Evolutionary conservation across 2,329 filamentous ascomycete species (phyloP).

Genomic region (Setomelanomma holmii): DNA sequence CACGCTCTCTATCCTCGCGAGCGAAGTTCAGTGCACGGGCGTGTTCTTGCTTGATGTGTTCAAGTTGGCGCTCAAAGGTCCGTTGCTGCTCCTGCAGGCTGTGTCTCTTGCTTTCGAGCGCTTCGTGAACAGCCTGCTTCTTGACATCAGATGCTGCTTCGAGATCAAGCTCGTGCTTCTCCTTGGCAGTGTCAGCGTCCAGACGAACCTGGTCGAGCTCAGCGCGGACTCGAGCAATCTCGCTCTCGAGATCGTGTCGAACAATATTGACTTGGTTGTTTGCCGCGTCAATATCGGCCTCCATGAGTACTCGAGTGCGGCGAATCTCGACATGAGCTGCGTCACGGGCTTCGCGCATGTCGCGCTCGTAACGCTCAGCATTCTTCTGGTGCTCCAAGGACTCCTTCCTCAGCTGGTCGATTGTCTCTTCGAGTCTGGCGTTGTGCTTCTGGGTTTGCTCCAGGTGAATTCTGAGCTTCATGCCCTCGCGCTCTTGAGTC

Average conservation of each 20-base stretch:
- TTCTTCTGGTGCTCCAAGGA: slow-evolving; percentile 76
- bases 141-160: slow-evolving; percentile 79
- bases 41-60: slow-evolving; percentile 65
- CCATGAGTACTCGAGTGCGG: slow-evolving; percentile 77
- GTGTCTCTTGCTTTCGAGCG: slow-evolving; percentile 59
- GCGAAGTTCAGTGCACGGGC: slow-evolving; percentile 69
- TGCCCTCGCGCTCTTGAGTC: slow-evolving; percentile 72
- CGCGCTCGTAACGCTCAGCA: slow-evolving; percentile 74
- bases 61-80: slow-evolving; percentile 45
- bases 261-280: slow-evolving; percentile 86
- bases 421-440: slow-evolving; percentile 69
- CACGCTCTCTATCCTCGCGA: slow-evolving; percentile 80
- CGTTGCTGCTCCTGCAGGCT: slow-evolving; percentile 62
- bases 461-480: slow-evolving; percentile 80
- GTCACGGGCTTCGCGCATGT: slow-evolving; percentile 84
- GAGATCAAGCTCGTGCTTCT: slow-evolving; percentile 81
- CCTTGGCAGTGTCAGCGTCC: slow-evolving; percentile 81
- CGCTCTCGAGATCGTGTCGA: slow-evolving; percentile 80
- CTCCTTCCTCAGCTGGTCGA: slow-evolving; percentile 64
- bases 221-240: slow-evolving; percentile 73
- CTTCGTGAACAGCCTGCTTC: slow-evolving; percentile 64
- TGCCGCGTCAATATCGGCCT: slow-evolving; percentile 81
- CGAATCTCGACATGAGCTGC: slow-evolving; percentile 80
- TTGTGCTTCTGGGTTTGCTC: slow-evolving; percentile 63
- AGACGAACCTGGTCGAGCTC: slow-evolving; percentile 80